Evolutionary conservation across 768 basidiomycete genomes (phyloP).

Genomic region (Termitomyces sp.): DNA sequence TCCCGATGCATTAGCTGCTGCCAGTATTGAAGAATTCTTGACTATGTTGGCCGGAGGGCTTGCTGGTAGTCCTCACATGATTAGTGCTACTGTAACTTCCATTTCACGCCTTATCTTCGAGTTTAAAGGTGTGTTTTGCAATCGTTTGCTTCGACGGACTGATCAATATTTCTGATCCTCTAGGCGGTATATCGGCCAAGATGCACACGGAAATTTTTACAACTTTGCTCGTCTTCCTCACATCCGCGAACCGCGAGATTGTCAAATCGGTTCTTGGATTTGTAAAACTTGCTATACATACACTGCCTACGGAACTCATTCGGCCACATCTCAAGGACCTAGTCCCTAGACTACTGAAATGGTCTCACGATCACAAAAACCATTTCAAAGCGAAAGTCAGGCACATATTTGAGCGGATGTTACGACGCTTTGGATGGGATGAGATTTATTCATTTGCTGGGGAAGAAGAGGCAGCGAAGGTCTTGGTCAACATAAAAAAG

Average conservation of each 20-base stretch:
- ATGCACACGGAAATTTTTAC: constrained; percentile 83
- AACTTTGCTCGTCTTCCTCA: constrained; percentile 86
- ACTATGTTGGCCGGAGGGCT: constrained; percentile 96
- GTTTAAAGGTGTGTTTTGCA: constrained; percentile 67
- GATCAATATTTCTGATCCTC: neutral
- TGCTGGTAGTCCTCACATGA: constrained; percentile 94
- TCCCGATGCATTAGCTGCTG: constrained; percentile 35
- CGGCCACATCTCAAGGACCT: constrained; percentile 72
- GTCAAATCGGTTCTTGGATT: constrained; percentile 96
- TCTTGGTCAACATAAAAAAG: constrained; percentile 92
- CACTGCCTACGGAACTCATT: constrained; percentile 65
- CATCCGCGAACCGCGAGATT: constrained; percentile 94
- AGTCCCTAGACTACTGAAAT: constrained; percentile 79
- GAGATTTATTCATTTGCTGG: constrained; percentile 70
- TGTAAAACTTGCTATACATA: constrained; percentile 88
- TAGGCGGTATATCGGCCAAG: constrained; percentile 61
- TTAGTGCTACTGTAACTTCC: constrained; percentile 93
- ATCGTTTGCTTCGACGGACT: neutral
- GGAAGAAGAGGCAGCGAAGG: constrained; percentile 81
- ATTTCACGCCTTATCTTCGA: constrained; percentile 93
- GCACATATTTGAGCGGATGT: constrained; percentile 95
- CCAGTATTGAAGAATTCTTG: constrained; percentile 86
- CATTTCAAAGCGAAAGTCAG: constrained; percentile 97
- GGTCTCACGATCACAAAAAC: constrained; percentile 98
- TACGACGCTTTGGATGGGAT: constrained; percentile 86